These are phyloP conservation scores for Beauveria varroae DNA, from an alignment of 2,329 filamentous ascomycete genomes.

Conservation along the genomic window DNA sequence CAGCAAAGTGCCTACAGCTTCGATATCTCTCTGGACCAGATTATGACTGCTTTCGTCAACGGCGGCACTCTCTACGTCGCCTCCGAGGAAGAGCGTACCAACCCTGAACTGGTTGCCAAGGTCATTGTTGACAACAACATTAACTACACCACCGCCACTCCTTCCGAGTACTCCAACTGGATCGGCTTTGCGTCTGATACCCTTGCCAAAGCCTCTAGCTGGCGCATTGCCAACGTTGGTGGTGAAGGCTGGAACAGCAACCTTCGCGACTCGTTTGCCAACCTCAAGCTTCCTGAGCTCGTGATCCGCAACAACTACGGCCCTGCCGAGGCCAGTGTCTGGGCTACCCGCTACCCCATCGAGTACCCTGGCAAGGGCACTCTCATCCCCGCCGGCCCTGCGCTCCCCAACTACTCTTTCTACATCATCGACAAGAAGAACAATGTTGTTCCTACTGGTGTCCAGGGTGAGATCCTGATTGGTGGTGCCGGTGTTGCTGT, in stretches of 20 bases:
- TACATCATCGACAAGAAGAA: conserved; percentile 33
- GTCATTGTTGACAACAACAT: conserved; percentile 29
- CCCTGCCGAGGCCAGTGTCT: conserved; percentile 10
- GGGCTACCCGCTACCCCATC: conserved; percentile 12
- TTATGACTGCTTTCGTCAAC: conserved; percentile 26
- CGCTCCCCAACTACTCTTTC: conserved; percentile 26
- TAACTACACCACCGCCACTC: conserved; percentile 30
- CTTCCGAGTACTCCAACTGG: conserved; percentile 32
- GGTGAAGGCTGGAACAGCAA: conserved; percentile 14
- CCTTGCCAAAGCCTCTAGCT: conserved; percentile 13
- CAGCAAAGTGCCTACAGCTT: conserved; percentile 34
- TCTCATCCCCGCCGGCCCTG: conserved; percentile 15
- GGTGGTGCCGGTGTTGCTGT: conserved; percentile 31
- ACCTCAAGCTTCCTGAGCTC: conserved; percentile 11
- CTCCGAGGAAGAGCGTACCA: conserved; percentile 22
- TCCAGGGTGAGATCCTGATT: conserved; percentile 18
- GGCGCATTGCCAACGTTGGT: conserved; percentile 14
- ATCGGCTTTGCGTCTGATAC: conserved; percentile 15
- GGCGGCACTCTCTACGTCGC: conserved; percentile 31
- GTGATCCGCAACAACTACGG: conserved; percentile 13
- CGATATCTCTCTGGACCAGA: conserved; percentile 33
- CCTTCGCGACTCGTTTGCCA: conserved; percentile 11
- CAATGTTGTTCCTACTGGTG: conserved; percentile 12
- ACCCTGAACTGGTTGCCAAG: conserved; percentile 27
- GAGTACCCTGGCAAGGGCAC: conserved; percentile 14